Base-by-base conservation (phyloP, 352 stramenopile genomes). In the Plasmopara viticola region DNA sequence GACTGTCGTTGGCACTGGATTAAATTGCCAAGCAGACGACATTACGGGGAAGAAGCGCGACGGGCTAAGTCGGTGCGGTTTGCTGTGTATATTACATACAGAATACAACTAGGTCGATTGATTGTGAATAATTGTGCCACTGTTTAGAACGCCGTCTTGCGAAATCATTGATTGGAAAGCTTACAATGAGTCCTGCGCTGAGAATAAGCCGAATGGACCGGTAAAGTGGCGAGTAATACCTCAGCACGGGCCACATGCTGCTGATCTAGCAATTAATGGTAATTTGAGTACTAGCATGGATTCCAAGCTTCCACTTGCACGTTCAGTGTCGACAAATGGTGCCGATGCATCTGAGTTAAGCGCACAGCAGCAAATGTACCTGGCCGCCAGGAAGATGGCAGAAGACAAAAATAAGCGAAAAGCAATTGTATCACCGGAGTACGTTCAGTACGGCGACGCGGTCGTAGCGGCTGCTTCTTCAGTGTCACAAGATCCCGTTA, bases 111-210 rank as follows among this genome's bases (percentile, higher is more conserved):
- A 38, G 6, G 51, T 37, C 28, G 6, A 17, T 44, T 41, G 31
- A 30, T 41, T 5, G 31, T 18, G 43, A 5, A 44, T 6, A 48
- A 34, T 29, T 53, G 15, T 13, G 34, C 10, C 14, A 47, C 33
- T 47, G 6, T 44, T 39, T 53, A 84, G 75, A 35, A 70, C 70
- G 4, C 67, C 74, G 18, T 87, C 79, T 25, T 84, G 78, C 44
- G 81, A 88, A 41, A 84, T 85, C 44, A 92, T 92, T 50, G 81
- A 92, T 66, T 92, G 81, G 81, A 92, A 92, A 52, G 72, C 76
- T 48, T 88, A 90, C 66, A 92, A 92, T 48, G 81, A 92, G 20
- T 69, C 77, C 0, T 58, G 54, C 13, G 60, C 52, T 3, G 79
- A 90, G 45, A 84, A 86, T 51, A 54, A 58, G 0, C 70, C 79